These are phyloP conservation scores for Tylopilus balloui DNA, from an alignment of 768 basidiomycete genomes.

Conservation along the genomic window DNA sequence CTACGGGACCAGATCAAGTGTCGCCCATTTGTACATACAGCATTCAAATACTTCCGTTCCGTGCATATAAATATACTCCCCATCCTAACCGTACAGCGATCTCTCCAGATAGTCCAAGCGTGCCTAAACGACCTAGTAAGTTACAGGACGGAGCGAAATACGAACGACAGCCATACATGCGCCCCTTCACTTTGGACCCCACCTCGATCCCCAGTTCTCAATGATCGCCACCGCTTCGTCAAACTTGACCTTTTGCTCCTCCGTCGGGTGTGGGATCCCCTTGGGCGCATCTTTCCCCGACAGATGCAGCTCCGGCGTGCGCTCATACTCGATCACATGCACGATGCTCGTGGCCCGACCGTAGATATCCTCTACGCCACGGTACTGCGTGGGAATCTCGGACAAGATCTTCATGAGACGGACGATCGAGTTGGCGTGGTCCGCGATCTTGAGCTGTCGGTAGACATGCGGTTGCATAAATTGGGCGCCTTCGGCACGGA, in stretches of 20 bases:
- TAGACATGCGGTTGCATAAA: background rate
- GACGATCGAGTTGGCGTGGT: conserved; percentile 33
- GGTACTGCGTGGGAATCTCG: conserved; percentile 20
- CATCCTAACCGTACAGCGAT: no score
- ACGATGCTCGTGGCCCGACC: conserved; percentile 61
- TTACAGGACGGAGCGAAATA: no score
- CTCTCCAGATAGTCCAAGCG: no score
- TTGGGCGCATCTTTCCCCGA: background rate
- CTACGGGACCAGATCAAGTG: no score
- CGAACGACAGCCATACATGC: background rate
- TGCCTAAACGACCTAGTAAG: no score
- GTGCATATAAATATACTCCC: no score
- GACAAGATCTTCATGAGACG: background rate
- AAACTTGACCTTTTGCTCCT: conserved; percentile 64
- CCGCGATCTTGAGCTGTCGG: background rate
- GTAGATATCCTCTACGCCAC: conserved; percentile 69
- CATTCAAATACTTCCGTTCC: no score
- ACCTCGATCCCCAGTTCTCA: conserved; percentile 35
- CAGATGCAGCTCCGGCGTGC: background rate
- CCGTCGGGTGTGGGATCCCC: conserved; percentile 41
- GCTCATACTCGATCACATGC: conserved; percentile 29
- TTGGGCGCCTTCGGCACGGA: background rate
- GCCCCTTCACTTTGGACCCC: background rate
- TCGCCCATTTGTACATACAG: no score
- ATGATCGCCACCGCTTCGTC: conserved; percentile 69